phyloP scores from a whole-genome alignment of 257 asterid genomes.

The Solanum pimpinellifolium region DNA sequence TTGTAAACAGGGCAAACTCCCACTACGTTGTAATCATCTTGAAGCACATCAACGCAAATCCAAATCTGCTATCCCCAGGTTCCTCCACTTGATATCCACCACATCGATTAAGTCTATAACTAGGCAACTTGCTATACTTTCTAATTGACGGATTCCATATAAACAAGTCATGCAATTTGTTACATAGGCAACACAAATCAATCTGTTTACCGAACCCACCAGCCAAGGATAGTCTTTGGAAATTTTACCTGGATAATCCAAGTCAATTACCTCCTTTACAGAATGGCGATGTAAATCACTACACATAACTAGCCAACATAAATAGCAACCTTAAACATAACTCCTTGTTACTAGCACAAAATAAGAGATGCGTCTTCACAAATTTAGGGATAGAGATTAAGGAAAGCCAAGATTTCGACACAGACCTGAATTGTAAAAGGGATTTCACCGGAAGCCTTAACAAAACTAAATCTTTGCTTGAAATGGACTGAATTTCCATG shows the following conservation, averaged over 20 bases:
- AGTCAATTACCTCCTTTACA: background rate
- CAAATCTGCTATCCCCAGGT: background rate
- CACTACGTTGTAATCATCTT: conserved; percentile 28
- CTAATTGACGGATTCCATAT: conserved; percentile 42
- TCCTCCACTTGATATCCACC: background rate
- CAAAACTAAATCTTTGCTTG: conserved; percentile 28
- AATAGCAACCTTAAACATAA: background rate
- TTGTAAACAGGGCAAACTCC: background rate
- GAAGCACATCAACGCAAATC: conserved; percentile 38
- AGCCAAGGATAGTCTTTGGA: background rate
- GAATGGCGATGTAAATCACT: background rate
- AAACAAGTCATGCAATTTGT: conserved; percentile 24
- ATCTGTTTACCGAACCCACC: background rate
- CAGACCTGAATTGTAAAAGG: background rate
- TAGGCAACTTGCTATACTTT: conserved; percentile 21
- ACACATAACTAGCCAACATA: background rate
- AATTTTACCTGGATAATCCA: background rate
- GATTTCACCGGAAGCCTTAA: background rate
- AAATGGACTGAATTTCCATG: background rate
- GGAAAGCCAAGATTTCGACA: background rate
- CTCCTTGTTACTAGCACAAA: background rate
- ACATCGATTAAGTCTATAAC: background rate
- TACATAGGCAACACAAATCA: background rate
- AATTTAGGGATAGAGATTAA: background rate
- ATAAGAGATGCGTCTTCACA: background rate